Evolutionary conservation across 306 rosid species (phyloP).

Genomic region (Lathyrus aphaca): DNA sequence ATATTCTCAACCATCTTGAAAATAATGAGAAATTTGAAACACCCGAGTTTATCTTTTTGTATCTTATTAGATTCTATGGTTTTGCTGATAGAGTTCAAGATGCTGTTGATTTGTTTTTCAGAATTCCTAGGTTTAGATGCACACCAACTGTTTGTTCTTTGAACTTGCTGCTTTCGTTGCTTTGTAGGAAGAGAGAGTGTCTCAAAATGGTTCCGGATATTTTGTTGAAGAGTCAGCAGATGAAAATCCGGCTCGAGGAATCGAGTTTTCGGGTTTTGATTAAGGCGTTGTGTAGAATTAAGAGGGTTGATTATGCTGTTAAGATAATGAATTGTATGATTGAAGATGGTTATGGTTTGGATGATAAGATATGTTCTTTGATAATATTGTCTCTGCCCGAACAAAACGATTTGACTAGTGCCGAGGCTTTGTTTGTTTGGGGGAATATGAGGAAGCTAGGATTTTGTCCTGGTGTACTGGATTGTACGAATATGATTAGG

Average conservation of each 20-base stretch:
- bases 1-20: constrained; percentile 59
- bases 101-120: constrained; percentile 60
- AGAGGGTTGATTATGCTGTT: constrained; percentile 62
- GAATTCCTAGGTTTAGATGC: constrained; percentile 77
- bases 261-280: constrained; percentile 66
- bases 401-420: constrained; percentile 41
- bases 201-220: constrained; percentile 65
- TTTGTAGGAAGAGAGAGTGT: constrained; percentile 54
- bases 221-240: constrained; percentile 57
- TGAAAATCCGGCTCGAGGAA: constrained; percentile 71
- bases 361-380: constrained; percentile 61
- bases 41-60: constrained; percentile 56
- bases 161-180: constrained; percentile 64
- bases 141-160: constrained; percentile 65
- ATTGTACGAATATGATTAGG: constrained; percentile 63
- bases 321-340: constrained; percentile 62
- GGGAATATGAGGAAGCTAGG: constrained; percentile 57
- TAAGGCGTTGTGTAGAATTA: constrained; percentile 58
- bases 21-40: constrained; percentile 56
- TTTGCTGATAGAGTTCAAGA: constrained; percentile 47
- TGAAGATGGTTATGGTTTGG: constrained; percentile 63
- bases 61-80: constrained; percentile 55
- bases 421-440: constrained; percentile 59
- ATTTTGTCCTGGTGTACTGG: constrained; percentile 63
- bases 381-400: constrained; percentile 59